These are phyloP conservation scores for Ambrosiella beaveri DNA, from an alignment of 2,329 filamentous ascomycete genomes.

Conservation along the genomic window DNA sequence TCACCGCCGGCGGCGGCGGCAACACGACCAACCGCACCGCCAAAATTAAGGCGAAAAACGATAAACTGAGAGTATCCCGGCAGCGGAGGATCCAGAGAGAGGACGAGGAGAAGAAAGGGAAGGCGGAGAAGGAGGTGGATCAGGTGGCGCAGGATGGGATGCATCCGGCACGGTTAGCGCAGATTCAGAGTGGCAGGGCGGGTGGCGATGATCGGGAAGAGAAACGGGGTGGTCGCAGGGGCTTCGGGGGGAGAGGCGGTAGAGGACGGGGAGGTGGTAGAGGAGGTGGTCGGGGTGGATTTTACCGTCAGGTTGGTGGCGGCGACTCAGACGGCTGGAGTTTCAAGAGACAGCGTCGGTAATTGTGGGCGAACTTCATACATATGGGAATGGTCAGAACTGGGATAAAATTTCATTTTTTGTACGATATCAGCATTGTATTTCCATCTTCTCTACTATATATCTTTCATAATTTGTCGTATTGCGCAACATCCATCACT, in stretches of 20 bases:
- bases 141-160: constrained; percentile 21
- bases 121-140: constrained; percentile 20
- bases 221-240: constrained; percentile 4
- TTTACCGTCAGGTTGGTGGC: constrained; percentile 1
- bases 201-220: constrained; percentile 1
- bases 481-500: too few species aligned
- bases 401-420: too few species aligned
- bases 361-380: not conserved
- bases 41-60: constrained; percentile 75
- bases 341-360: constrained; percentile 9
- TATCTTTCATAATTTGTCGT: too few species aligned
- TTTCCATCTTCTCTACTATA: too few species aligned
- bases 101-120: constrained; percentile 25
- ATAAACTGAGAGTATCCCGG: constrained; percentile 56
- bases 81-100: constrained; percentile 30
- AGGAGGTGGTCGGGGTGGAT: constrained; percentile 2
- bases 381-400: too few species aligned
- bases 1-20: constrained; percentile 77
- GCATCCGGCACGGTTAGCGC: constrained; percentile 34
- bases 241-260: constrained; percentile 3
- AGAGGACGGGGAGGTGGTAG: constrained; percentile 4
- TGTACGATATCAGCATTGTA: too few species aligned
- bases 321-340: constrained; percentile 2
- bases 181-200: constrained; percentile 14
- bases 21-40: constrained; percentile 54